Evolutionary conservation across 495 filamentous ascomycete genomes (phyloP).

Genomic region (Cercophora sp.): DNA sequence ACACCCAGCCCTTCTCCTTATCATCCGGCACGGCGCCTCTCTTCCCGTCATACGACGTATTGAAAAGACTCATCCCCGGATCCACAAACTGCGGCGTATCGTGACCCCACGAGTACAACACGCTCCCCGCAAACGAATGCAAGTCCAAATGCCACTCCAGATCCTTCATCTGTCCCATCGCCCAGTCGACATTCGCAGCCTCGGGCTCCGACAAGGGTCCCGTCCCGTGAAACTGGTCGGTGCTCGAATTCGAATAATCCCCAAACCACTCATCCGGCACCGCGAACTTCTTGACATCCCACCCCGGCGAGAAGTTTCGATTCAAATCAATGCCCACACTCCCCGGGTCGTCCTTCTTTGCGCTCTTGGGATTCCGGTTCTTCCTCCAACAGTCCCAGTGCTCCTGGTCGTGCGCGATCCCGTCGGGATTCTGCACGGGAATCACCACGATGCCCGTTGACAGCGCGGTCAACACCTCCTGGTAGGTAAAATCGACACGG

Average conservation of each 20-base stretch:
- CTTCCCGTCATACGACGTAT: constrained; percentile 32
- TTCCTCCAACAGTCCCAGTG: constrained; percentile 37
- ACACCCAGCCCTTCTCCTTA: constrained; percentile 12
- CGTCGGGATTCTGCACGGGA: constrained; percentile 39
- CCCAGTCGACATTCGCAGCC: constrained; percentile 31
- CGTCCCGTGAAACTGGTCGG: constrained; percentile 31
- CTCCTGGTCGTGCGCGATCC: constrained; percentile 34
- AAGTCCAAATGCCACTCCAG: constrained; percentile 43
- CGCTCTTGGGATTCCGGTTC: constrained; percentile 32
- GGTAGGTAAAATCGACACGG: constrained; percentile 36
- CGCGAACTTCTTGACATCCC: constrained; percentile 33
- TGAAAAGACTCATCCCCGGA: constrained; percentile 33
- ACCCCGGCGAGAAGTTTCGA: constrained; percentile 38
- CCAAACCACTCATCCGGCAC: constrained; percentile 26
- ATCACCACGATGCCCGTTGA: constrained; percentile 36
- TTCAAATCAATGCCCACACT: constrained; percentile 37
- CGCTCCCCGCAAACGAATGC: constrained; percentile 35
- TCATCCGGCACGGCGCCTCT: constrained; percentile 30
- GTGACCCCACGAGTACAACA: constrained; percentile 41
- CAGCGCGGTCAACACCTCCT: constrained; percentile 34
- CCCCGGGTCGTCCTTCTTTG: neutral
- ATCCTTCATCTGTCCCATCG: constrained; percentile 36
- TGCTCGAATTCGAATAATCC: constrained; percentile 22
- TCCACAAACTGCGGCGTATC: constrained; percentile 33
- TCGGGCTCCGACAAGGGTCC: constrained; percentile 35